A percentile compares a stretch with the other conserved stretches of the same genome.
Evolutionary conservation across 495 filamentous ascomycete species (phyloP).

Genomic region (Penicillium lividum): DNA sequence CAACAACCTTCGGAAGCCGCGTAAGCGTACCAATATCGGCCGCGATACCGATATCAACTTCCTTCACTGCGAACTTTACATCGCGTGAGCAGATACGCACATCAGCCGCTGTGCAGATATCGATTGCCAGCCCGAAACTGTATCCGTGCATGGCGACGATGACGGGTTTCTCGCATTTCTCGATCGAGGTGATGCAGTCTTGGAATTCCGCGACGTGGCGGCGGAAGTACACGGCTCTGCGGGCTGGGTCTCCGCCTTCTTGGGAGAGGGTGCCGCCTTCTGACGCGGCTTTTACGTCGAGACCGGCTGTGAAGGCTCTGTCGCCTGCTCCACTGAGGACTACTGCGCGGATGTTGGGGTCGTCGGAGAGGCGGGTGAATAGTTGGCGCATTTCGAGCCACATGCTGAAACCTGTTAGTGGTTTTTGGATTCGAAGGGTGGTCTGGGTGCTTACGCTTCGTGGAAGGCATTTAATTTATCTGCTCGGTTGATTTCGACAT

Average conservation of each 20-base stretch:
- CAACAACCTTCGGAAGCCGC: slow-evolving; percentile 82
- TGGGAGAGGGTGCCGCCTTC: slow-evolving; percentile 23
- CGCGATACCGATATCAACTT: slow-evolving; percentile 93
- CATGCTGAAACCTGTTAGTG: slow-evolving; percentile 57
- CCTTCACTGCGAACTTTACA: slow-evolving; percentile 77
- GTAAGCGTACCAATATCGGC: slow-evolving; percentile 90
- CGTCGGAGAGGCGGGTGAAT: slow-evolving; percentile 72
- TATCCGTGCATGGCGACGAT: slow-evolving; percentile 83
- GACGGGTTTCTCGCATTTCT: slow-evolving; percentile 91
- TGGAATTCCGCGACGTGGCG: slow-evolving; percentile 78
- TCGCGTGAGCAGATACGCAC: slow-evolving; percentile 70
- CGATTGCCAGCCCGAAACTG: slow-evolving; percentile 79
- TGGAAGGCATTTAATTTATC: slow-evolving; percentile 89
- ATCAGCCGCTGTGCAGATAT: slow-evolving; percentile 76
- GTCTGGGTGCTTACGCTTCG: slow-evolving; percentile 54
- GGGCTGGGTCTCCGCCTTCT: slow-evolving; percentile 57
- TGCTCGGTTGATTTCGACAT: slow-evolving; percentile 92
- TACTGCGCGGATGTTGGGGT: slow-evolving; percentile 73
- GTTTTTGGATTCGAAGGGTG: neutral
- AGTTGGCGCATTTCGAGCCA: slow-evolving; percentile 78
- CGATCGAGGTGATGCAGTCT: slow-evolving; percentile 69
- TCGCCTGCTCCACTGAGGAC: slow-evolving; percentile 82
- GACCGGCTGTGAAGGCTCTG: slow-evolving; percentile 76
- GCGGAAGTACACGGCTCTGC: slow-evolving; percentile 63
- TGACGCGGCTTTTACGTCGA: slow-evolving; percentile 75